These are phyloP conservation scores for Funneliformis caledonium DNA, from an alignment of 371 early-diverging fungal species.

Conservation along the genomic window DNA sequence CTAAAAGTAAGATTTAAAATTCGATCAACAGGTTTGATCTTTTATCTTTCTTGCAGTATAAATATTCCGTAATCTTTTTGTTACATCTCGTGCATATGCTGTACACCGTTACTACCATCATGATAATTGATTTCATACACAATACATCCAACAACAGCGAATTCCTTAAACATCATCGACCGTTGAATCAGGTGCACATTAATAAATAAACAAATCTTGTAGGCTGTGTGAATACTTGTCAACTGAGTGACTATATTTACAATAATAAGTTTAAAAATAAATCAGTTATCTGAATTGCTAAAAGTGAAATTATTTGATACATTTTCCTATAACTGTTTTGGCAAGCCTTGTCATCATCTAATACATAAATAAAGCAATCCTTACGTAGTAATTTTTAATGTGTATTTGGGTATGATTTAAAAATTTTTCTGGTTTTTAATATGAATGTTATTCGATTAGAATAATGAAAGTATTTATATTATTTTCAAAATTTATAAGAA, in stretches of 20 bases:
- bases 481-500: too few relatives aligned
- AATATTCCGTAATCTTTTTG: too few relatives aligned
- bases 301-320: too few relatives aligned
- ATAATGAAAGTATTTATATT: too few relatives aligned
- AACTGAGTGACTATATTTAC: conserved; percentile 13
- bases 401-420: too few relatives aligned
- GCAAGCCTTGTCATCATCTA: too few relatives aligned
- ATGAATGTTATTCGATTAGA: too few relatives aligned
- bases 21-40: neutral
- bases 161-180: conserved; percentile 12
- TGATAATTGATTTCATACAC: conserved; percentile 29
- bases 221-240: conserved; percentile 13
- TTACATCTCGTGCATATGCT: conserved; percentile 24
- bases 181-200: neutral
- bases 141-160: neutral
- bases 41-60: neutral
- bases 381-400: too few relatives aligned
- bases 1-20: neutral
- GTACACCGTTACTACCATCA: neutral
- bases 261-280: conserved; percentile 30
- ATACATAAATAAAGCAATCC: too few relatives aligned
- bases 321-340: too few relatives aligned
- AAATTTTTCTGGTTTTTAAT: too few relatives aligned
- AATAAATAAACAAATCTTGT: conserved; percentile 29
- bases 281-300: neutral